These are phyloP conservation scores for Dipteronia dyeriana DNA, from an alignment of 345 rosid species.

Conservation along the genomic window DNA sequence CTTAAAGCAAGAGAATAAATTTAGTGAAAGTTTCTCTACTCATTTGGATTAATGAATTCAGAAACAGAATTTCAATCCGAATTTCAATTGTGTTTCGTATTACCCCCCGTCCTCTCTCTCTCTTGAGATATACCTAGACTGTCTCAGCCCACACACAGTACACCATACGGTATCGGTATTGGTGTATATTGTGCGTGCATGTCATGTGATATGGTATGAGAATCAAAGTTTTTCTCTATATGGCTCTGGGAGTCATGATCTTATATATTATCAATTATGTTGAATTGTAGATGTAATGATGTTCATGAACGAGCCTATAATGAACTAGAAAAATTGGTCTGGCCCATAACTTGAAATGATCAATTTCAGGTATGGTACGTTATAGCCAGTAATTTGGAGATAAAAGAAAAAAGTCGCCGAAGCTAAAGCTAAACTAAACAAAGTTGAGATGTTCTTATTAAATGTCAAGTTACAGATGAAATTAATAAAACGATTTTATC, in stretches of 20 bases:
- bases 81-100: not conserved
- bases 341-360: too few species aligned
- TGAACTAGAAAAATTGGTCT: not conserved
- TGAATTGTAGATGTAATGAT: too few species aligned
- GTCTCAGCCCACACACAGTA: not conserved
- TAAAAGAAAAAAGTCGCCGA: too few species aligned
- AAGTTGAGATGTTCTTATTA: not conserved
- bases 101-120: not conserved
- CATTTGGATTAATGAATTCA: slow-evolving; percentile 18
- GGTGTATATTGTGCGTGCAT: not conserved
- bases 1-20: not conserved
- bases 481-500: too few species aligned
- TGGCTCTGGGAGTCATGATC: not conserved
- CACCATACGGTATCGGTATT: not conserved
- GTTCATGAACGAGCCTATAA: not conserved
- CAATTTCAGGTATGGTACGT: not conserved
- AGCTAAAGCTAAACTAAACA: not conserved
- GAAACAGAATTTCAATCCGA: not conserved
- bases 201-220: not conserved
- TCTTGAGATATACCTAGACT: not conserved
- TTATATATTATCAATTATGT: too few species aligned
- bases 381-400: not conserved
- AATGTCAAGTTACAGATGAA: not conserved
- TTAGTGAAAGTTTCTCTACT: not conserved
- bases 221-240: not conserved